These are phyloP conservation scores for Hypoxylon sp. DNA, from an alignment of 2,329 filamentous ascomycete species.

Conservation along the genomic window DNA sequence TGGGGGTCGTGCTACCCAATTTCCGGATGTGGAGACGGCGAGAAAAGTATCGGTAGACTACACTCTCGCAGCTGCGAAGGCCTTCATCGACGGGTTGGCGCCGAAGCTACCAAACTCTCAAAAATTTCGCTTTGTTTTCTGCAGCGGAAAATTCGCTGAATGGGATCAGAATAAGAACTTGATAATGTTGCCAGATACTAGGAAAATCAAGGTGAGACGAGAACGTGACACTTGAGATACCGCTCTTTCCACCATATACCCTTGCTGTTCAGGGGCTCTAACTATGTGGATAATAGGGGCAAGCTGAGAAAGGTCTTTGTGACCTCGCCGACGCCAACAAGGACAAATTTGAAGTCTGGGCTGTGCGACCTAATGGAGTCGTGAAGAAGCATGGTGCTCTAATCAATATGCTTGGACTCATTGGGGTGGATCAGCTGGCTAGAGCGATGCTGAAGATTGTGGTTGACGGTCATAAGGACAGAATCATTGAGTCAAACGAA, in stretches of 20 bases:
- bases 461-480: constrained; percentile 50
- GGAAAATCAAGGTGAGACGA: constrained; percentile 53
- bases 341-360: constrained; percentile 54
- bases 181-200: constrained; percentile 55
- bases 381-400: constrained; percentile 46
- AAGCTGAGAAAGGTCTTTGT: constrained; percentile 57
- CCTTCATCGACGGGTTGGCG: constrained; percentile 59
- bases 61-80: constrained; percentile 70
- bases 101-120: constrained; percentile 48
- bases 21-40: constrained; percentile 60
- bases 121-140: constrained; percentile 60
- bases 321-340: constrained; percentile 54
- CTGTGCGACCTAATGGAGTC: constrained; percentile 55
- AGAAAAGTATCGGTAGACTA: constrained; percentile 71
- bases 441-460: constrained; percentile 55
- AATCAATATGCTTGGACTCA: constrained; percentile 49
- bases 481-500: constrained; percentile 33
- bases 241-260: not conserved
- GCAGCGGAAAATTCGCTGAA: constrained; percentile 56
- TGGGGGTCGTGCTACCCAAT: constrained; percentile 60
- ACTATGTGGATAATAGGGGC: constrained; percentile 45
- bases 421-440: constrained; percentile 55
- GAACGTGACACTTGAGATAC: not conserved
- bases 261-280: constrained; percentile 6
- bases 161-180: constrained; percentile 54